Conservation (phyloP, 169 alveolate species). For the Plasmodium sp. region DNA sequence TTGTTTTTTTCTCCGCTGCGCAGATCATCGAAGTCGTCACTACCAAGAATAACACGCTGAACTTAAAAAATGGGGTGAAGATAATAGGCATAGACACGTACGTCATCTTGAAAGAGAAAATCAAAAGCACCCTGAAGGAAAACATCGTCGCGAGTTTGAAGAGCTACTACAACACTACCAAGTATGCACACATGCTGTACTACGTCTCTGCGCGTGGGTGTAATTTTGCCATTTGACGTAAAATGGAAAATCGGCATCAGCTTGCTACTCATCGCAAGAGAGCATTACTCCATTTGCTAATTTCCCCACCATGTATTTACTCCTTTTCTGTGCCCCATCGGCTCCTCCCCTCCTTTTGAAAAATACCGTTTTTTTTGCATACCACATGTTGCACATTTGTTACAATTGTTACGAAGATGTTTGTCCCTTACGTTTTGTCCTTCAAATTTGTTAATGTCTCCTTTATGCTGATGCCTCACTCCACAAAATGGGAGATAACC, state of each 20-base stretch:
- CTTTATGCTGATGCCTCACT: neutral
- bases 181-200: neutral
- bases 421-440: neutral
- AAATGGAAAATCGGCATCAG: neutral
- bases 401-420: neutral
- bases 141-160: slow-evolving; percentile 39
- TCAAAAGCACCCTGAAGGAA: slow-evolving; percentile 57
- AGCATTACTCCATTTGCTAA: neutral
- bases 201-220: neutral
- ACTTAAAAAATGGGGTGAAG: slow-evolving; percentile 54
- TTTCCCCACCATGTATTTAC: neutral
- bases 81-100: slow-evolving; percentile 71
- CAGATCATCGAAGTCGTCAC: slow-evolving; percentile 71
- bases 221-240: neutral
- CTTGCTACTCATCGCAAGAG: neutral
- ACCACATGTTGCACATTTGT: neutral
- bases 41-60: slow-evolving; percentile 25
- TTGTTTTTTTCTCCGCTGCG: neutral
- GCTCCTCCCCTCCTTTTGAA: neutral
- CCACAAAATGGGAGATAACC: neutral
- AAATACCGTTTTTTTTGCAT: neutral
- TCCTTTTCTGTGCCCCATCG: neutral
- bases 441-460: neutral
- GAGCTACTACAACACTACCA: slow-evolving; percentile 44
- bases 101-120: slow-evolving; percentile 50